Base-by-base conservation (phyloP, 352 stramenopile species). In the Saprolegnia diclina region DNA sequence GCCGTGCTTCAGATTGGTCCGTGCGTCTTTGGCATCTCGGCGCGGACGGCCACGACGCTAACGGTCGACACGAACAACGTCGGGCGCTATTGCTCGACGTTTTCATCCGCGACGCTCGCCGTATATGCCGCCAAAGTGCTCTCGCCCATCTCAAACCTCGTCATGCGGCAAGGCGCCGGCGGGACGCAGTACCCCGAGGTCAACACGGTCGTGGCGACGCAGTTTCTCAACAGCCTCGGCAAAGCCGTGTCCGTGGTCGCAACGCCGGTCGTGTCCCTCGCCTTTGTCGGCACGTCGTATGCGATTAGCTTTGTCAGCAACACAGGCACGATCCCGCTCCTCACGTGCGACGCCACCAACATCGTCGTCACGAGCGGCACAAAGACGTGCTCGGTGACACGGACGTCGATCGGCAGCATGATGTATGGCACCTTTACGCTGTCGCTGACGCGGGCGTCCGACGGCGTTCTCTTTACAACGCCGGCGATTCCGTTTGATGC, bases 401-500 rank as follows among this genome's bases (percentile, higher is more conserved):
- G 77, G 32, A 78, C 76, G 0, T 76, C 74, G 4, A 77, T 73
- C 18, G 86, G 86, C 0, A 94, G 86, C 46, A 82, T 87, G 75
- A 87, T 92, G 56, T 72, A 57, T n/a, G 86, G 86, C 0, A 81
- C 74, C 0, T 92, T 94, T 57, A 79, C 75, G 22, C 44, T 94
- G 7, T 74, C 74, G 7, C 66, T 94, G 0, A 44, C 81, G 0
- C 79, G 72, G 7, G 72, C 88, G 67, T 82, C 76, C 0, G 75
- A 80, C 32, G 26, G 64, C 14, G 21, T 32, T 4, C 21, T 18
- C 26, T 46, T 65, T 5, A 73, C 64, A 5, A 86, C 77, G 0
- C 44, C 53, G 0, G 24, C 71, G 21, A 86, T 92, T 83, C 68
- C 79, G 40, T 85, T 95, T 86, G 90, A 97, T 67, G 79, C 78